Percentiles rank a stretch among this genome's conserved stretches.
Conservation (phyloP, 257 asterid species). For the Nicotiana benthamiana region DNA sequence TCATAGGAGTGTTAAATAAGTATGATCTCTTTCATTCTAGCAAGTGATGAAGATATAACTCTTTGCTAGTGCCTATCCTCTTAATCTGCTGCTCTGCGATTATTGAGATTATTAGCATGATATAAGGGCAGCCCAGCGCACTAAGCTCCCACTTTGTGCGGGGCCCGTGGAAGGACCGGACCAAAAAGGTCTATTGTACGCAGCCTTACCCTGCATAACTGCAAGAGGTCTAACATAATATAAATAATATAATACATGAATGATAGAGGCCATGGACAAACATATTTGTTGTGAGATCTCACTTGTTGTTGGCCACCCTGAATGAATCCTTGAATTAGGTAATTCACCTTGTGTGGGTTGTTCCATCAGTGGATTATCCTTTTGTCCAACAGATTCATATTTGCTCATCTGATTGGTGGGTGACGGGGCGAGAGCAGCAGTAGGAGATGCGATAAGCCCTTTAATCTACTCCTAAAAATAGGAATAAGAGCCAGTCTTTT, state of each 20-base stretch:
- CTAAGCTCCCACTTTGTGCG: too few relatives aligned
- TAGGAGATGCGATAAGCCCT: neutral
- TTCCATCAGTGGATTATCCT: neutral
- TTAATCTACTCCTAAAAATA: neutral
- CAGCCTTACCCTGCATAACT: too few relatives aligned
- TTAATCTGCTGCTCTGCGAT: neutral
- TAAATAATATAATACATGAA: neutral
- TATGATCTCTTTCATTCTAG: neutral
- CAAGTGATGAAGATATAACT: neutral
- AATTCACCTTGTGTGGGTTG: neutral
- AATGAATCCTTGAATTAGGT: neutral
- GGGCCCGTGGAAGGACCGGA: too few relatives aligned
- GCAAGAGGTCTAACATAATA: neutral
- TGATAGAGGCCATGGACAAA: neutral
- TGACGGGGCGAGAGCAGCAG: neutral
- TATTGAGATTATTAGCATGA: neutral
- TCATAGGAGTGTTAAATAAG: neutral
- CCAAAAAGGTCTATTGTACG: too few relatives aligned
- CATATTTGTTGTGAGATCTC: neutral
- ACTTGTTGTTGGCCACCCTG: neutral
- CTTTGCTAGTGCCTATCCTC: conserved; percentile 1
- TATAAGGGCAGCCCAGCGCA: too few relatives aligned
- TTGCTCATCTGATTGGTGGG: neutral
- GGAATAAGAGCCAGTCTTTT: neutral
- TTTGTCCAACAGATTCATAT: neutral